phyloP scores from a whole-genome alignment of 1,284 basidiomycete species.

The Malassezia restricta region DNA sequence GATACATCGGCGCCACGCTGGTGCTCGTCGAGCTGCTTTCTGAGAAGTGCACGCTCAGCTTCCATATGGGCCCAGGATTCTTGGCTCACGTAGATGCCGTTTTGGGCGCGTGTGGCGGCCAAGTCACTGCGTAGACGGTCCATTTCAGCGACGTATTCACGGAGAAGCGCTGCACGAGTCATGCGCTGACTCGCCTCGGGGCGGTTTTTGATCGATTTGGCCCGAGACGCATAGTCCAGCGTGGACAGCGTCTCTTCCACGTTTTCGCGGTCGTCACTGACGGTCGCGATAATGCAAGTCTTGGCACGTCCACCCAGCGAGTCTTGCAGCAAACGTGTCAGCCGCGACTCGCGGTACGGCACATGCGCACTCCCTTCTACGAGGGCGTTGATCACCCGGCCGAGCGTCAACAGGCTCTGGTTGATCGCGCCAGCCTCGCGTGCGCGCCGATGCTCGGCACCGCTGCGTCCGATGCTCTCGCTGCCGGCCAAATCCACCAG shows the following conservation, averaged over 20 bases:
- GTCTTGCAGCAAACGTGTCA: slow-evolving; percentile 93
- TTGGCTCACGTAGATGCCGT: slow-evolving; percentile 36
- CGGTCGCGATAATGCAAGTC: slow-evolving; percentile 91
- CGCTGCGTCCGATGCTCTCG: slow-evolving; percentile 91
- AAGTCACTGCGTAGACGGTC: slow-evolving; percentile 84
- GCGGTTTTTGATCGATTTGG: slow-evolving; percentile 89
- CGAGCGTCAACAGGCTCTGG: slow-evolving; percentile 86
- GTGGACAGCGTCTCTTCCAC: slow-evolving; percentile 96
- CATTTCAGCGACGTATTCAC: slow-evolving; percentile 91
- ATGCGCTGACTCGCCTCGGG: slow-evolving; percentile 91
- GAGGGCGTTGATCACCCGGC: slow-evolving; percentile 89
- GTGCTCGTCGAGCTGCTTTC: slow-evolving; percentile 26
- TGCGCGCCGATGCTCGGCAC: slow-evolving; percentile 86
- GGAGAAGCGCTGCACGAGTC: slow-evolving; percentile 78
- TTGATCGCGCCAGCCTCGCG: slow-evolving; percentile 99
- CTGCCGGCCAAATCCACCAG: slow-evolving; percentile 94
- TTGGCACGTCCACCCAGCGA: slow-evolving; percentile 96
- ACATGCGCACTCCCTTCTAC: slow-evolving; percentile 80
- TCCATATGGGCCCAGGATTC: slow-evolving; percentile 34
- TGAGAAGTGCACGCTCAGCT: slow-evolving; percentile 26
- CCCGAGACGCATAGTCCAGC: slow-evolving; percentile 88
- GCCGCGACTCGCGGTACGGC: slow-evolving; percentile 73
- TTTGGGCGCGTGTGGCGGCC: slow-evolving; percentile 47
- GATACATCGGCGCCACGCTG: slow-evolving; percentile 33
- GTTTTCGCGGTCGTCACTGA: slow-evolving; percentile 51